Conservation (phyloP, 768 basidiomycete species). For the Trametopsis cervina region DNA sequence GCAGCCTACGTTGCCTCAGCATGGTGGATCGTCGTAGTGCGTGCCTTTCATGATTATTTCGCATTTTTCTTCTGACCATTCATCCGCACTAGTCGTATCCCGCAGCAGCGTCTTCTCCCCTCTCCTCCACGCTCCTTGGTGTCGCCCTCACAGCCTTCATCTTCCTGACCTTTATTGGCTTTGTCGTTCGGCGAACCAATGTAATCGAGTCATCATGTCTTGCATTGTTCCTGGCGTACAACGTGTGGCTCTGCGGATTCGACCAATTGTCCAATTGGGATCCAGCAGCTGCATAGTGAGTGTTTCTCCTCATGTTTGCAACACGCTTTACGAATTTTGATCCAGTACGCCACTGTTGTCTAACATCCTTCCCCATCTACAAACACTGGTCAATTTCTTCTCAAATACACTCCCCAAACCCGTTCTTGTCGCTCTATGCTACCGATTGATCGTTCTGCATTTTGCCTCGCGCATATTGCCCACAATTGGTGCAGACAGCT, state of each 20-base stretch:
- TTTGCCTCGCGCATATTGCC: slow-evolving; percentile 78
- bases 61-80: slow-evolving; percentile 3
- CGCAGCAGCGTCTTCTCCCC: slow-evolving; percentile 71
- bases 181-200: slow-evolving; percentile 81
- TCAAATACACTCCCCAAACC: slow-evolving; percentile 84
- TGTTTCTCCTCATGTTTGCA: slow-evolving; percentile 9
- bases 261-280: slow-evolving; percentile 68
- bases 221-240: slow-evolving; percentile 83
- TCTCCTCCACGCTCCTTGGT: slow-evolving; percentile 86
- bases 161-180: slow-evolving; percentile 89
- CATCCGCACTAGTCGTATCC: slow-evolving; percentile 59
- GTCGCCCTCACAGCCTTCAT: slow-evolving; percentile 82
- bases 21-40: slow-evolving; percentile 79
- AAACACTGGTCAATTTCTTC: slow-evolving; percentile 73
- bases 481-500: slow-evolving; percentile 75
- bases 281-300: slow-evolving; percentile 73
- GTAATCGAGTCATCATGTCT: slow-evolving; percentile 89
- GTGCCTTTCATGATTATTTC: slow-evolving; percentile 23
- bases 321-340: slow-evolving; percentile 2
- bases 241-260: slow-evolving; percentile 84
- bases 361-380: slow-evolving; percentile 76
- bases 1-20: slow-evolving; percentile 75
- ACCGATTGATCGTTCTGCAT: slow-evolving; percentile 76
- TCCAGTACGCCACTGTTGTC: slow-evolving; percentile 65
- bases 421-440: slow-evolving; percentile 70